These are phyloP conservation scores for Anacardium occidentale DNA, from an alignment of 345 rosid genomes.

Conservation along the genomic window DNA sequence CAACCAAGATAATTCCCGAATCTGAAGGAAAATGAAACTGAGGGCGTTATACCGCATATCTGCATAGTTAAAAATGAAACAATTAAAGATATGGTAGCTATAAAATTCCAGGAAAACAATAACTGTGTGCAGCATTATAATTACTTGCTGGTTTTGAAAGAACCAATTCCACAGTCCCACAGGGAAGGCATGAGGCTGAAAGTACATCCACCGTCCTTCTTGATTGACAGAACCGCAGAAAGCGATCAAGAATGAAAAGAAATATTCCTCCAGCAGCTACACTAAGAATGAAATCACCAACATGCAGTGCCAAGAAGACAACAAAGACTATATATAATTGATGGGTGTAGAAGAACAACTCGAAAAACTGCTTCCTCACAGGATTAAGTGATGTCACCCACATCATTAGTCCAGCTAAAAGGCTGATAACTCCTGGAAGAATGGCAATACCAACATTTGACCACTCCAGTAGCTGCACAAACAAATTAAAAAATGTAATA, in stretches of 20 bases:
- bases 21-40: constrained; percentile 82
- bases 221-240: constrained; percentile 87
- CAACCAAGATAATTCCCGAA: constrained; percentile 81
- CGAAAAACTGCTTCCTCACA: constrained; percentile 69
- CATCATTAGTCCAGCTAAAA: constrained; percentile 76
- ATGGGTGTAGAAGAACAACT: constrained; percentile 92
- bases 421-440: constrained; percentile 79
- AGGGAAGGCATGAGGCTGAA: constrained; percentile 74
- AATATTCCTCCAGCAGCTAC: constrained; percentile 79
- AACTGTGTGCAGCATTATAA: neutral
- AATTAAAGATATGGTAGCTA: constrained; percentile 1
- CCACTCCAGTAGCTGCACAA: constrained; percentile 67
- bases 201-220: constrained; percentile 61
- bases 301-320: constrained; percentile 77
- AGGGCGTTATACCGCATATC: constrained; percentile 80
- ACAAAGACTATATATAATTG: constrained; percentile 79
- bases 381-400: constrained; percentile 75
- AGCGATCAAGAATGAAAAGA: constrained; percentile 82
- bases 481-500: neutral
- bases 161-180: constrained; percentile 74
- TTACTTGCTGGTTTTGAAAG: constrained; percentile 77
- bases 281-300: constrained; percentile 69
- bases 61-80: constrained; percentile 19
- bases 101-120: neutral
- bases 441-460: constrained; percentile 47